phyloP scores from a whole-genome alignment of 2,329 filamentous ascomycete genomes.

The Tolypocladium ophioglossoides region DNA sequence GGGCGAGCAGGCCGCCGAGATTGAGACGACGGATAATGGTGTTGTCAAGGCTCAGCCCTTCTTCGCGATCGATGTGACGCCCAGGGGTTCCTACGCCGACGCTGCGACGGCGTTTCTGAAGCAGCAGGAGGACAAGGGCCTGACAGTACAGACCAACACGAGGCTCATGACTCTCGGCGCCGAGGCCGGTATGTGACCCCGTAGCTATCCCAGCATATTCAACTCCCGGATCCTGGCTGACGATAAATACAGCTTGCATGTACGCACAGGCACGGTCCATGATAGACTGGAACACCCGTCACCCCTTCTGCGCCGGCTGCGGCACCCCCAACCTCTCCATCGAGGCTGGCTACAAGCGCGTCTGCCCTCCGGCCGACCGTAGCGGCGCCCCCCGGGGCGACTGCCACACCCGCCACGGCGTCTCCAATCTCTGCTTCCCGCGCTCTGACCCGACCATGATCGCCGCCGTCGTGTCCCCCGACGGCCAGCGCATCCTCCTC shows the following conservation, averaged over 20 bases:
- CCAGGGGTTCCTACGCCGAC: conserved; percentile 51
- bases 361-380: conserved; percentile 63
- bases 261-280: conserved; percentile 83
- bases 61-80: conserved; percentile 85
- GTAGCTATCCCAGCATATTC: not conserved
- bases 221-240: not conserved
- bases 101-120: conserved; percentile 41
- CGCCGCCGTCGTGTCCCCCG: conserved; percentile 77
- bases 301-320: conserved; percentile 85
- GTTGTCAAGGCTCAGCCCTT: conserved; percentile 71
- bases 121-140: conserved; percentile 39
- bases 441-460: conserved; percentile 93
- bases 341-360: conserved; percentile 70
- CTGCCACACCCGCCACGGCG: conserved; percentile 71
- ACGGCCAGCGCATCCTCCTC: conserved; percentile 68
- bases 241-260: conserved; percentile 61
- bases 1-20: conserved; percentile 6
- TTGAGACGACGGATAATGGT: conserved; percentile 36
- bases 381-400: conserved; percentile 46
- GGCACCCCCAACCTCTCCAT: conserved; percentile 71
- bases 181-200: conserved; percentile 42
- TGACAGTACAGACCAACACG: conserved; percentile 57
- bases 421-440: conserved; percentile 88
- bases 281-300: conserved; percentile 88
- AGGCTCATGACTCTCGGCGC: conserved; percentile 50